phyloP scores from a whole-genome alignment of 306 rosid genomes.

The Begonia fuchsioides region DNA sequence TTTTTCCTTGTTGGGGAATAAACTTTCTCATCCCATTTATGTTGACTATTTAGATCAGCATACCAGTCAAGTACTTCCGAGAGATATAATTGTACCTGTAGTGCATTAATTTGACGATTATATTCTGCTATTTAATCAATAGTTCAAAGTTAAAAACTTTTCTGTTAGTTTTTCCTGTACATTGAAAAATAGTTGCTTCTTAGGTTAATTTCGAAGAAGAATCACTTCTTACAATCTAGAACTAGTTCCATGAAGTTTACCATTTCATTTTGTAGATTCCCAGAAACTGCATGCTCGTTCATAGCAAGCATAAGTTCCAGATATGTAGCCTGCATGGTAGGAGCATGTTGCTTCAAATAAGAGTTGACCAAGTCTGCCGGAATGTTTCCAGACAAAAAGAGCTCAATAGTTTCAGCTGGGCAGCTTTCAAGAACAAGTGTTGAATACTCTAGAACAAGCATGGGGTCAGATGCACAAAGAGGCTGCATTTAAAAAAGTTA shows the following conservation, averaged over 20 bases:
- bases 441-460: constrained; percentile 86
- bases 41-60: constrained; percentile 53
- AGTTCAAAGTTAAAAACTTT: too few species aligned
- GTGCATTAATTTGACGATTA: background rate
- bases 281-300: constrained; percentile 85
- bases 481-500: constrained; percentile 51
- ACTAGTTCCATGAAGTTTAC: constrained; percentile 20
- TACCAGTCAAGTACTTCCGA: constrained; percentile 91
- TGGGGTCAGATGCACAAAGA: constrained; percentile 81
- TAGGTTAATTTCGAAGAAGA: too few species aligned
- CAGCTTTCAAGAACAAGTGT: constrained; percentile 96
- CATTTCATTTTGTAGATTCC: constrained; percentile 97
- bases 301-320: constrained; percentile 95
- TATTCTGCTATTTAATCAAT: too few species aligned
- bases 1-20: constrained; percentile 72
- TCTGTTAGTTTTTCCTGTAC: too few species aligned
- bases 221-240: background rate
- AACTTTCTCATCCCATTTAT: constrained; percentile 82
- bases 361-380: constrained; percentile 96
- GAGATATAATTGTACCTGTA: constrained; percentile 77
- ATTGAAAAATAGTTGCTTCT: too few species aligned
- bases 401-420: constrained; percentile 87
- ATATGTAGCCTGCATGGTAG: constrained; percentile 85
- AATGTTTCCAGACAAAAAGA: constrained; percentile 87
- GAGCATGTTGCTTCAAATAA: constrained; percentile 94